A percentile compares a stretch with the other conserved stretches of the same genome.
phyloP scores from a whole-genome alignment of 352 stramenopile genomes.

The Phytophthora multivora region DNA sequence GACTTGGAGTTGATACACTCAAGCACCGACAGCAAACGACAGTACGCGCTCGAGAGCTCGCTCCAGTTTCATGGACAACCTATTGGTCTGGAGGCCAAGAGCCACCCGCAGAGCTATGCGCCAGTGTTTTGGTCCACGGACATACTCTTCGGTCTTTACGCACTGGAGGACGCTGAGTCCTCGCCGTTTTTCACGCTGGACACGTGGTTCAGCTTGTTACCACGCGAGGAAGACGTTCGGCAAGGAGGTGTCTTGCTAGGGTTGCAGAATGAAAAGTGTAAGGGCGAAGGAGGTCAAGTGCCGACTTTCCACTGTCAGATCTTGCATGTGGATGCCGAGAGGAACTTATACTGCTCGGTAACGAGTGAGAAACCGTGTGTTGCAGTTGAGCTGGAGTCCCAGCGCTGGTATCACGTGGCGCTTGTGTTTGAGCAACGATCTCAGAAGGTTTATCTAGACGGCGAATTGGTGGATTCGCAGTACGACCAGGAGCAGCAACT shows the following conservation, averaged over 20 bases:
- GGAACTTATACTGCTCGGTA: constrained; percentile 20
- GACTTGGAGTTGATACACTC: constrained; percentile 12
- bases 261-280: constrained; percentile 37
- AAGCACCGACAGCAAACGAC: constrained; percentile 8
- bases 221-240: constrained; percentile 31
- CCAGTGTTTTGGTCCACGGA: constrained; percentile 19
- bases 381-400: neutral
- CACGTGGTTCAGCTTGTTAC: constrained; percentile 55
- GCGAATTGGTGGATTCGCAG: constrained; percentile 10
- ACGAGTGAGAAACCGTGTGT: constrained; percentile 9
- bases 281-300: constrained; percentile 3
- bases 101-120: constrained; percentile 1
- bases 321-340: constrained; percentile 11
- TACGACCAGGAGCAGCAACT: constrained; percentile 15
- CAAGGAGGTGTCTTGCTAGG: constrained; percentile 52
- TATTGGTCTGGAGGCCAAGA: neutral
- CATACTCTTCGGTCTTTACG: constrained; percentile 37
- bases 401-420: constrained; percentile 30
- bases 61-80: constrained; percentile 19
- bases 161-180: constrained; percentile 21
- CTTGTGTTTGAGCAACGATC: constrained; percentile 5
- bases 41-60: constrained; percentile 19
- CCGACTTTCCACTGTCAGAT: constrained; percentile 16
- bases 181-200: constrained; percentile 43
- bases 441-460: constrained; percentile 22